A percentile compares a stretch with the other conserved stretches of the same genome.
phyloP scores from a whole-genome alignment of 225 moss, liverwort and hornwort genomes.

The Sphagnum contortum region DNA sequence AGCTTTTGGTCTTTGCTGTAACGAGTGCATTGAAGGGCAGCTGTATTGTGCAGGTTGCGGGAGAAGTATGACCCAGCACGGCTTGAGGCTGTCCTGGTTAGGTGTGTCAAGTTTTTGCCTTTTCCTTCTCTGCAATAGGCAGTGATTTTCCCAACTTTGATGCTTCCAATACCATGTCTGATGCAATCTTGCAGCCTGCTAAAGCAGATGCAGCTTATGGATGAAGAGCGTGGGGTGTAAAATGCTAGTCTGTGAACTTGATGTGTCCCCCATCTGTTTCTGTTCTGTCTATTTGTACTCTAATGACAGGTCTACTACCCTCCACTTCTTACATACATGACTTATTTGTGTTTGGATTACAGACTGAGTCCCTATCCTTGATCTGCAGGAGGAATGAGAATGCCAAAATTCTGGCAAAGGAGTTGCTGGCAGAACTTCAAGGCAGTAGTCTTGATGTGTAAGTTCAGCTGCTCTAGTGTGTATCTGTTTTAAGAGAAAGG shows the following conservation, averaged over 20 bases:
- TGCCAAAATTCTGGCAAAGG: conserved; percentile 80
- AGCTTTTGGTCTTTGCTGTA: too few relatives aligned
- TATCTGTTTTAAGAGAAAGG: not conserved
- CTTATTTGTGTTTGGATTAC: not conserved
- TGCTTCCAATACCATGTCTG: too few relatives aligned
- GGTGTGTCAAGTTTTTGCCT: conserved; percentile 26
- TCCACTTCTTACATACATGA: not conserved
- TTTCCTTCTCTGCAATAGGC: too few relatives aligned
- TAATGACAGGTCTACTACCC: too few relatives aligned
- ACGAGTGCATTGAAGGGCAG: not conserved
- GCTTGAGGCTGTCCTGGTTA: conserved; percentile 68
- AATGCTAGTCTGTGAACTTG: too few relatives aligned
- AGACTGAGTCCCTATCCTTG: not conserved
- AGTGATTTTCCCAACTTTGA: too few relatives aligned
- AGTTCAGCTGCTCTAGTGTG: conserved; percentile 12
- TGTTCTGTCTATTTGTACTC: not conserved
- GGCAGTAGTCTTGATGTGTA: conserved; percentile 83
- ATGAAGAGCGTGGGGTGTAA: too few relatives aligned
- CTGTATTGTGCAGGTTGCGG: conserved; percentile 48
- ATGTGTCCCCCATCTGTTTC: not conserved
- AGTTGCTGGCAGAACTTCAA: conserved; percentile 86
- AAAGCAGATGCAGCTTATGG: too few relatives aligned
- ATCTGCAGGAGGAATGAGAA: conserved; percentile 87
- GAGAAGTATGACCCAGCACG: conserved; percentile 99
- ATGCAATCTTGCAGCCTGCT: too few relatives aligned